A percentile compares a stretch with the other conserved stretches of the same genome.
Conservation (phyloP, 768 basidiomycete genomes). For the Tricholoma sp. region DNA sequence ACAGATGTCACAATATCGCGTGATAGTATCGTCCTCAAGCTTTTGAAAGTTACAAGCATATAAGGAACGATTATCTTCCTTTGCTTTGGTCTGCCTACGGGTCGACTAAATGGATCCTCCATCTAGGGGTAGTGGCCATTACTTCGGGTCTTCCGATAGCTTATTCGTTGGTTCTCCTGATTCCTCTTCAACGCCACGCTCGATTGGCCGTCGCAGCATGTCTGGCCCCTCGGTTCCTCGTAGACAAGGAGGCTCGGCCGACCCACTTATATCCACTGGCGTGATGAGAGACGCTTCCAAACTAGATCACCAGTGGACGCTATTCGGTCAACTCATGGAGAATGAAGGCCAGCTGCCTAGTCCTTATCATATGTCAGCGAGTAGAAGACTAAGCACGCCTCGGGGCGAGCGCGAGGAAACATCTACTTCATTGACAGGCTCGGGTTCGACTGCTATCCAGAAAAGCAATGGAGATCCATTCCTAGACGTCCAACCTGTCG, state of each 20-base stretch:
- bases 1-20: no score
- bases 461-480: slow-evolving; percentile 10
- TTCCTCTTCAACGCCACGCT: slow-evolving; percentile 8
- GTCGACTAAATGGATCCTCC: not conserved
- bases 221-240: slow-evolving; percentile 15
- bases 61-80: no score
- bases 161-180: slow-evolving; percentile 24
- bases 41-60: no score
- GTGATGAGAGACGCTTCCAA: slow-evolving; percentile 3
- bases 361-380: slow-evolving; percentile 6
- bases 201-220: slow-evolving; percentile 15
- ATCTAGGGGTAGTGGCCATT: not conserved
- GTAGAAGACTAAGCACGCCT: slow-evolving; percentile 3
- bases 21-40: no score
- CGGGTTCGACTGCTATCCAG: not conserved
- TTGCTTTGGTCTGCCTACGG: no score
- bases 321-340: slow-evolving; percentile 71
- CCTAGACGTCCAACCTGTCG: slow-evolving; percentile 4
- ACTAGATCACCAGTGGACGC: slow-evolving; percentile 48
- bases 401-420: slow-evolving; percentile 2
- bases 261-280: slow-evolving; percentile 11
- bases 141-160: slow-evolving; percentile 1
- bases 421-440: not conserved
- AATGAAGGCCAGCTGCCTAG: slow-evolving; percentile 45
- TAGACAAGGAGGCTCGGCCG: slow-evolving; percentile 5